Percentiles rank a stretch among this genome's conserved stretches.
Evolutionary conservation across 306 rosid genomes (phyloP).

Genomic region (Gastrolobium villosum): DNA sequence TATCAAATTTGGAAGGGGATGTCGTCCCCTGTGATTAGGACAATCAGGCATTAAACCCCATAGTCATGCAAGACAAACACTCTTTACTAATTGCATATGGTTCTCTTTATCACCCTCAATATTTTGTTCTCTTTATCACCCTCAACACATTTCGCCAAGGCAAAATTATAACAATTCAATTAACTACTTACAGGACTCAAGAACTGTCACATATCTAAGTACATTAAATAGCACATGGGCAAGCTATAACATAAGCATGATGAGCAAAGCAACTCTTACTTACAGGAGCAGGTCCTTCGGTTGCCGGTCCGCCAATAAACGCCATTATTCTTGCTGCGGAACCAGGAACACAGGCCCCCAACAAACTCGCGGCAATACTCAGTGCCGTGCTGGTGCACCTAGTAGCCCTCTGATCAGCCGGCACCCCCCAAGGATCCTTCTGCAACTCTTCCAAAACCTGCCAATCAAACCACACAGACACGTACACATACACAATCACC

Average conservation of each 20-base stretch:
- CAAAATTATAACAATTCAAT: not conserved
- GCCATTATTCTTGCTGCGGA: conserved; percentile 95
- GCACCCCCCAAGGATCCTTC: conserved; percentile 94
- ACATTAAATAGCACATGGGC: conserved; percentile 32
- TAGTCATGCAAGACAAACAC: too few relatives aligned
- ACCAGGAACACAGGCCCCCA: conserved; percentile 98
- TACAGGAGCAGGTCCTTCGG: conserved; percentile 96
- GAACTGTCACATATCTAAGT: conserved; percentile 1
- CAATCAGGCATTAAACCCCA: too few relatives aligned
- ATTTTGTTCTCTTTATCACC: too few relatives aligned
- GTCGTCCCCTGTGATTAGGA: too few relatives aligned
- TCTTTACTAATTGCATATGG: too few relatives aligned
- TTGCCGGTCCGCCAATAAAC: conserved; percentile 92
- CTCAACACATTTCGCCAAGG: not conserved
- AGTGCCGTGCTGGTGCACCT: conserved; percentile 94
- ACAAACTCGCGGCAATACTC: conserved; percentile 85
- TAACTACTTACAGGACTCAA: conserved; percentile 14
- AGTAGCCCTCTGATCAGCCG: conserved; percentile 80
- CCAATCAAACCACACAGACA: conserved; percentile 26
- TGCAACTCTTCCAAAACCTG: conserved; percentile 96
- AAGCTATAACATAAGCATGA: conserved; percentile 19
- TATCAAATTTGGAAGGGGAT: too few relatives aligned
- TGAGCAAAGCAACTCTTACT: conserved; percentile 46
- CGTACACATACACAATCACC: not conserved
- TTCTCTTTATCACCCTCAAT: too few relatives aligned